These are phyloP conservation scores for Candida anglica DNA, from an alignment of 805 yeast genomes.

Conservation along the genomic window DNA sequence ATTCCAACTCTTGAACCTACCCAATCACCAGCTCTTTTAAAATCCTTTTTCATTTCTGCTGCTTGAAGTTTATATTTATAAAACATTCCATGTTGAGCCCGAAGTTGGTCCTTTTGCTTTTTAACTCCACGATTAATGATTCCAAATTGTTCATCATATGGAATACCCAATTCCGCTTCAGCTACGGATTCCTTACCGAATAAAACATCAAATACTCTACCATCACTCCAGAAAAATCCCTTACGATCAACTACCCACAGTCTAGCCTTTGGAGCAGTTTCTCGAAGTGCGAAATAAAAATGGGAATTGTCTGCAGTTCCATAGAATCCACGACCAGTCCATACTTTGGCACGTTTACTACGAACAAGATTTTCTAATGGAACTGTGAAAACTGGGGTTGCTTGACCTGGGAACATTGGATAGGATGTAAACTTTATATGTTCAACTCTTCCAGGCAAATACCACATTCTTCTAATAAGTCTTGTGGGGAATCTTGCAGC, in stretches of 20 bases:
- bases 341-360: conserved; percentile 61
- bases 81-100: conserved; percentile 54
- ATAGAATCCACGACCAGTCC: conserved; percentile 86
- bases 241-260: conserved; percentile 75
- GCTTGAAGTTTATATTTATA: conserved; percentile 50
- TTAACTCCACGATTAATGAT: conserved; percentile 44
- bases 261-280: conserved; percentile 33
- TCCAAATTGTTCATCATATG: conserved; percentile 56
- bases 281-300: conserved; percentile 70
- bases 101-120: conserved; percentile 46
- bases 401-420: conserved; percentile 69
- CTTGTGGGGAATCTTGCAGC: conserved; percentile 55
- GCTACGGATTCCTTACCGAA: conserved; percentile 78
- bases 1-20: conserved; percentile 7
- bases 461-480: conserved; percentile 72
- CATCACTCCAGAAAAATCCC: conserved; percentile 93
- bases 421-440: conserved; percentile 67
- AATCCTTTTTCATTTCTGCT: conserved; percentile 27
- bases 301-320: conserved; percentile 75
- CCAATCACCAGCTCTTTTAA: conserved; percentile 17
- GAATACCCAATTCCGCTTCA: conserved; percentile 68
- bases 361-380: conserved; percentile 56
- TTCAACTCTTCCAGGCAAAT: conserved; percentile 58
- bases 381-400: conserved; percentile 70
- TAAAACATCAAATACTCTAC: conserved; percentile 75